Percentiles rank a stretch among this genome's conserved stretches.
phyloP scores from a whole-genome alignment of 192 early-diverging fungal species.

The Lobosporangium transversale region DNA sequence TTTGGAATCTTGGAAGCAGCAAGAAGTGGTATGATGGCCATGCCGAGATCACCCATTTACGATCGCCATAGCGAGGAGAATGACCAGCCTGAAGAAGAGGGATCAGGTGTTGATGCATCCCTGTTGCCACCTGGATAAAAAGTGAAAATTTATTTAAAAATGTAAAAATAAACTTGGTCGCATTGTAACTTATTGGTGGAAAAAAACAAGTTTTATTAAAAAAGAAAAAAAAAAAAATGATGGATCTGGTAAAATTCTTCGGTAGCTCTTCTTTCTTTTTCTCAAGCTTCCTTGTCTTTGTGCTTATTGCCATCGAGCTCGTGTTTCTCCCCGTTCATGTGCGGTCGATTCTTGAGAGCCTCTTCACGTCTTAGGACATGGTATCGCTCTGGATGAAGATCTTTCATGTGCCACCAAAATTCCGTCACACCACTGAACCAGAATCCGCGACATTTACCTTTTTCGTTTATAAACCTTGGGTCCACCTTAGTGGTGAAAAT shows the following conservation, averaged over 20 bases:
- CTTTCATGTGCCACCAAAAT: conserved; percentile 35
- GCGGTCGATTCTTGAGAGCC: background rate
- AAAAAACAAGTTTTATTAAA: background rate
- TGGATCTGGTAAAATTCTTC: no score
- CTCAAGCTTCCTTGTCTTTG: no score
- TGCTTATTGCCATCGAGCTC: no score
- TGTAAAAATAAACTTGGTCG: no score
- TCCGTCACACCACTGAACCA: conserved; percentile 40
- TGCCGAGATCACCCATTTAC: conserved; percentile 88
- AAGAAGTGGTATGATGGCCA: conserved; percentile 94
- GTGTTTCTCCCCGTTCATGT: conserved; percentile 1
- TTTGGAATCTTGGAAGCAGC: conserved; percentile 95
- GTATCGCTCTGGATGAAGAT: conserved; percentile 27
- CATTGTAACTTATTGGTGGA: no score
- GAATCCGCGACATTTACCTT: conserved; percentile 39
- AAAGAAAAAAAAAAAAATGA: no score
- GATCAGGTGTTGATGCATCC: conserved; percentile 82
- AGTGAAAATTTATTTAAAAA: no score
- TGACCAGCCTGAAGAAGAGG: conserved; percentile 63
- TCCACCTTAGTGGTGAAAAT: conserved; percentile 28
- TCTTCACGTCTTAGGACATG: conserved; percentile 1
- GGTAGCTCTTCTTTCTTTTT: no score
- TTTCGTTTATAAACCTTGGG: conserved; percentile 33
- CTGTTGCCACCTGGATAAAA: conserved; percentile 93
- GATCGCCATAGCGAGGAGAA: conserved; percentile 71